Conservation (phyloP, 2,329 filamentous ascomycete genomes). For the Fusarium camptoceras region DNA sequence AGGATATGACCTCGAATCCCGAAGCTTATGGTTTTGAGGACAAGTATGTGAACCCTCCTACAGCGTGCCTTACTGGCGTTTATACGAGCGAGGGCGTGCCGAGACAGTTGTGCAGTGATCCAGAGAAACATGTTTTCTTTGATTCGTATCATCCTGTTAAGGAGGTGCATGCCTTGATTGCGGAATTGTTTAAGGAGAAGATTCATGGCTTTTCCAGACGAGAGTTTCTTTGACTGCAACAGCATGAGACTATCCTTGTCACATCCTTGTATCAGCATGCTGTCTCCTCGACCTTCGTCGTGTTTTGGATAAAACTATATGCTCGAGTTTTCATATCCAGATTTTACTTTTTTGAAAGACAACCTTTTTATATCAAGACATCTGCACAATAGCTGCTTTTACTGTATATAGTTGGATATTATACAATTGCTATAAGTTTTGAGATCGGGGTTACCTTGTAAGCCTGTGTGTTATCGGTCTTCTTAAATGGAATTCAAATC, state of each 20-base stretch:
- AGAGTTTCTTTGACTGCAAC: neutral
- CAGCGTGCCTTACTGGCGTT: slow-evolving; percentile 20
- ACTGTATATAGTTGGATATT: no score
- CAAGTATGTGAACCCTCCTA: slow-evolving; percentile 26
- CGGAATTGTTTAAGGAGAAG: slow-evolving; percentile 3
- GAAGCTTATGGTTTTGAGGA: slow-evolving; percentile 8
- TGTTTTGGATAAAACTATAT: neutral
- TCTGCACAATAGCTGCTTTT: no score
- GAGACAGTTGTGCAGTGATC: slow-evolving; percentile 27
- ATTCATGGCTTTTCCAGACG: neutral
- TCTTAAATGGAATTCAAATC: no score
- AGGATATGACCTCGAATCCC: neutral
- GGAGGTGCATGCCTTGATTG: slow-evolving; percentile 23
- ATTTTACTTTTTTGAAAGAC: no score
- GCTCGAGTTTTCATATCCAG: no score
- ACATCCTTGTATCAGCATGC: neutral
- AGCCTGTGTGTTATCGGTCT: no score
- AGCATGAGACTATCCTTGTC: neutral
- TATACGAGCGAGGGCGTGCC: slow-evolving; percentile 24
- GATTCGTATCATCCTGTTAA: slow-evolving; percentile 30
- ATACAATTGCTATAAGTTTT: no score
- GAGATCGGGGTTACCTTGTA: no score
- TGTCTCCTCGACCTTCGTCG: neutral
- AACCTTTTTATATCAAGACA: no score
- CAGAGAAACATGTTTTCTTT: slow-evolving; percentile 24